A percentile compares a stretch with the other conserved stretches of the same genome.
Evolutionary conservation across 1,284 basidiomycete species (phyloP).

Genomic region (Ceratobasidium sp.): DNA sequence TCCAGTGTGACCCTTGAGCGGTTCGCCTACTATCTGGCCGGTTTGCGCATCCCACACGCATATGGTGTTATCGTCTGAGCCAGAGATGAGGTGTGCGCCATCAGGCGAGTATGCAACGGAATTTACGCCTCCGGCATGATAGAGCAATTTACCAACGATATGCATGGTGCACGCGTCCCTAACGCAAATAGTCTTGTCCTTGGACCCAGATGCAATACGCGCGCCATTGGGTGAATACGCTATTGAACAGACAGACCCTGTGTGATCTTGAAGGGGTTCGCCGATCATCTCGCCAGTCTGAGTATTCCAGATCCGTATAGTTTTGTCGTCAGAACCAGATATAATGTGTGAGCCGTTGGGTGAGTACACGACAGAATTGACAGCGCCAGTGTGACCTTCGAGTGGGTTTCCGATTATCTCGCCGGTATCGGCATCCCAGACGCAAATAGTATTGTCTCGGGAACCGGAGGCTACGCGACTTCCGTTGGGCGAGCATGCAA

Average conservation of each 20-base stretch:
- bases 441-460: too few species aligned
- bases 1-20: conserved; percentile 6
- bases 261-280: too few species aligned
- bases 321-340: too few species aligned
- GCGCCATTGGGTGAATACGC: neutral
- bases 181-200: neutral
- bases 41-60: conserved; percentile 8
- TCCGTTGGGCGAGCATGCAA: too few species aligned
- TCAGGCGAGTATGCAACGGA: neutral
- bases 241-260: neutral
- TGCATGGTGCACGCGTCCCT: neutral
- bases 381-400: neutral
- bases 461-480: too few species aligned
- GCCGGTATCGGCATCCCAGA: too few species aligned
- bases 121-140: neutral
- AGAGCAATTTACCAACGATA: neutral
- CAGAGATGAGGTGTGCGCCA: neutral
- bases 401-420: neutral
- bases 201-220: neutral
- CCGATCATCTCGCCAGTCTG: too few species aligned
- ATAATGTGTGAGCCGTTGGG: too few species aligned
- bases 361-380: too few species aligned
- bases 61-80: neutral
- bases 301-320: too few species aligned
- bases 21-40: neutral